These are phyloP conservation scores for Vitis hybrid DNA, from an alignment of 177 flowering plant species.

Conservation along the genomic window DNA sequence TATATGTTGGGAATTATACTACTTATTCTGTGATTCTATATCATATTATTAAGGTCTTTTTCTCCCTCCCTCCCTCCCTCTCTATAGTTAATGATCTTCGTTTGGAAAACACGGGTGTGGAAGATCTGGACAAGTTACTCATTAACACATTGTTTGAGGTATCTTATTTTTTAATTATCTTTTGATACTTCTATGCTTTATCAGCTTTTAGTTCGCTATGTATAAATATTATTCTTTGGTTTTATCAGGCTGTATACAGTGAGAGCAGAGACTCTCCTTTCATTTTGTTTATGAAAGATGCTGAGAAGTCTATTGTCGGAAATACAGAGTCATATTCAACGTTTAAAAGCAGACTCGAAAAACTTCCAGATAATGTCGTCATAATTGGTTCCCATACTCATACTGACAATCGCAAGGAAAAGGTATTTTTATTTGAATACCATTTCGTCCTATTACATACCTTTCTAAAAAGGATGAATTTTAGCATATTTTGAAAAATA, in stretches of 20 bases:
- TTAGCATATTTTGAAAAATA: background rate
- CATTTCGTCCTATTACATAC: background rate
- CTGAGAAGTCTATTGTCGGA: constrained; percentile 74
- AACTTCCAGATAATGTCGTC: constrained; percentile 71
- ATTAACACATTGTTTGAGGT: constrained; percentile 85
- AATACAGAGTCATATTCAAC: constrained; percentile 62
- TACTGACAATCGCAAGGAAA: constrained; percentile 72
- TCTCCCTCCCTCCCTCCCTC: constrained; percentile 10
- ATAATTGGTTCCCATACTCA: constrained; percentile 83
- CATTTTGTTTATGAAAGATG: constrained; percentile 82
- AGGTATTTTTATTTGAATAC: constrained; percentile 40
- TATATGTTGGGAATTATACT: background rate
- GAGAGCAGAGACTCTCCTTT: constrained; percentile 76
- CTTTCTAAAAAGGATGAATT: background rate
- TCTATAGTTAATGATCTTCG: constrained; percentile 69
- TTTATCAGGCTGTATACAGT: constrained; percentile 49
- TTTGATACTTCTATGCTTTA: background rate
- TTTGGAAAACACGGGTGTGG: constrained; percentile 54
- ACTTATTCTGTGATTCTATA: background rate
- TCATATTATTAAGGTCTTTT: constrained; percentile 7
- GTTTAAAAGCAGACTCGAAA: constrained; percentile 70
- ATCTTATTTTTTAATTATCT: background rate
- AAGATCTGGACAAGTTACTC: constrained; percentile 71
- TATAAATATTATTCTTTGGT: constrained; percentile 13
- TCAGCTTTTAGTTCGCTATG: constrained; percentile 9